Conservation (phyloP, 768 basidiomycete species). For the Cystobasidium tubakii region DNA sequence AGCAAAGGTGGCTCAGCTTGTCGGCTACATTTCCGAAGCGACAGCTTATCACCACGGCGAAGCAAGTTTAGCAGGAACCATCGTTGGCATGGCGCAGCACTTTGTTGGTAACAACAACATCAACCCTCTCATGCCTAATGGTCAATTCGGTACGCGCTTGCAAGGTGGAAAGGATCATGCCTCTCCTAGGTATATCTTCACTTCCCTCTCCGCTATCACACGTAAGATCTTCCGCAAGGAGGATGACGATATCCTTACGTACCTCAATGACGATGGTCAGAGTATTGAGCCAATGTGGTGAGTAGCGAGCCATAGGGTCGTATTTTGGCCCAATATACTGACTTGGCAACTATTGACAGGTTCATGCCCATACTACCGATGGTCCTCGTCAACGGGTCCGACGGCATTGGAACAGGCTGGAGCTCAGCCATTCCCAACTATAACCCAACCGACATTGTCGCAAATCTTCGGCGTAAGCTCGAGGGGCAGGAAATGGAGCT, state of each 20-base stretch:
- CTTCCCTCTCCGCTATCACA: conserved; percentile 67
- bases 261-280: conserved; percentile 76
- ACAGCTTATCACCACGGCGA: conserved; percentile 98
- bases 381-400: conserved; percentile 85
- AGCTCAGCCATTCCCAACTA: conserved; percentile 85
- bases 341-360: conserved; percentile 7
- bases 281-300: conserved; percentile 80
- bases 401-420: conserved; percentile 99
- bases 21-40: conserved; percentile 89
- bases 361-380: conserved; percentile 86
- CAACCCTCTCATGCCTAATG: conserved; percentile 76
- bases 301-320: not conserved
- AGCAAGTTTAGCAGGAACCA: conserved; percentile 74
- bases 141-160: conserved; percentile 87
- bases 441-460: conserved; percentile 84
- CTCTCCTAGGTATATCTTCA: conserved; percentile 92
- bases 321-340: not conserved
- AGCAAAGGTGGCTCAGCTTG: conserved; percentile 92
- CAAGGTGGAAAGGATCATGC: conserved; percentile 92
- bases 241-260: conserved; percentile 78
- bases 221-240: conserved; percentile 70
- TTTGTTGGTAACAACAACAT: conserved; percentile 94
- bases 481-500: conserved; percentile 69
- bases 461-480: conserved; percentile 81
- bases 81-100: conserved; percentile 86